Evolutionary conservation across 2,329 filamentous ascomycete genomes (phyloP), one percentile per base, ranked within the genome.

Genomic region (Gremmenia infestans): DNA sequence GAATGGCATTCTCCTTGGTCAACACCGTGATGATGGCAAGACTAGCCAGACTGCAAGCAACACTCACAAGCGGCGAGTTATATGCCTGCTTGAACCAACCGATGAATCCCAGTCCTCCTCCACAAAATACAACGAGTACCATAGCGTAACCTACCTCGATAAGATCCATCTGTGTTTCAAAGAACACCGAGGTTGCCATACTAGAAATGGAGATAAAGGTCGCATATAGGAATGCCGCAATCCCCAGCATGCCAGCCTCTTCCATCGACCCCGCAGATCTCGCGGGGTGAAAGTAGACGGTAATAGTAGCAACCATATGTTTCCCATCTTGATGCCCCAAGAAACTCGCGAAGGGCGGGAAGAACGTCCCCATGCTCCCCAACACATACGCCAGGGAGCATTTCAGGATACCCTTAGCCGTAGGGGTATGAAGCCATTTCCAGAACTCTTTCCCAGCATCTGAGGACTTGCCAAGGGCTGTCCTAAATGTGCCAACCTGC

Each of bases 231-330:
- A 96, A 89, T 1, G 91, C 92, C 36, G 88, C 77, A 39, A 89
- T 73, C 5, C 90, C 89, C 56, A 94, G 84, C 36, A 92, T 73
- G 11, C 87, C 81, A 3, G 91, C 92, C 72, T 96, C 89, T 56
- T 90, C 81, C 91, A 97, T 96, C 62, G 89, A 94, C 0, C 93
- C 93, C 25, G 86, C 82, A 17, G 90, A 90, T 56, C 93, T 81
- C 5, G 91, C 89, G 4, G 93, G 91, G 70, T 97, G 91, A 67
- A 97, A 97, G 68, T 96, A 97, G 11, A 97, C 92, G 0, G 91
- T 95, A 56, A 97, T 84, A 2, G 93, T 97, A 35, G 91, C 91
- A 51, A 96, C 91, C 68, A 96, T 86, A 72, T 97, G 93, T 69
- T 97, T 97, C 50, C 91, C 91, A 72, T 96, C 92, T 68, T 91